phyloP scores from a whole-genome alignment of 1,284 basidiomycete species.

The Ceraceosorus bombacis region DNA sequence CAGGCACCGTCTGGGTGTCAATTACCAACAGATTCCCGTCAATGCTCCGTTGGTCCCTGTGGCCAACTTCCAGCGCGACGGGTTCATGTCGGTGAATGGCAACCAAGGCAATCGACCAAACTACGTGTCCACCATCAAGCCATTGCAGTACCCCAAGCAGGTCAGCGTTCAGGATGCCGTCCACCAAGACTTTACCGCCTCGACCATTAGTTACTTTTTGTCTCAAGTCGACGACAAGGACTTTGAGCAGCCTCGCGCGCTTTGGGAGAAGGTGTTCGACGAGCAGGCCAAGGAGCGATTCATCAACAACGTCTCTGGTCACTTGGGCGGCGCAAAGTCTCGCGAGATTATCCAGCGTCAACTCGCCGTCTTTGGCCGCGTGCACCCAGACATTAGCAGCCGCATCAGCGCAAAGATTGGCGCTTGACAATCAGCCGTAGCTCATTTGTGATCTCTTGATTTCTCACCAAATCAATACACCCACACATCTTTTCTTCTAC shows the following conservation, averaged over 20 bases:
- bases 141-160: slow-evolving; percentile 15
- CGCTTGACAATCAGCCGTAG: background rate
- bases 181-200: slow-evolving; percentile 7
- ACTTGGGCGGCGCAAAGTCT: slow-evolving; percentile 20
- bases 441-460: too few relatives aligned
- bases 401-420: slow-evolving; percentile 10
- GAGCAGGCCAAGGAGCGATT: slow-evolving; percentile 49
- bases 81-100: slow-evolving; percentile 46
- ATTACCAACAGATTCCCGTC: slow-evolving; percentile 34
- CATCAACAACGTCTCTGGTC: slow-evolving; percentile 29
- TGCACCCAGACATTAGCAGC: slow-evolving; percentile 13
- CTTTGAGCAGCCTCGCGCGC: slow-evolving; percentile 78
- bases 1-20: slow-evolving; percentile 58
- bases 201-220: slow-evolving; percentile 54
- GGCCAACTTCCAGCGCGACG: slow-evolving; percentile 67
- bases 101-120: slow-evolving; percentile 77
- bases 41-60: slow-evolving; percentile 48
- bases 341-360: slow-evolving; percentile 20
- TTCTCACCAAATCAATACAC: too few relatives aligned
- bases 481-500: too few relatives aligned
- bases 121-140: slow-evolving; percentile 66
- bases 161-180: slow-evolving; percentile 3
- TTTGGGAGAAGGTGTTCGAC: slow-evolving; percentile 71
- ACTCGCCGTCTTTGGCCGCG: slow-evolving; percentile 20
- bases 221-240: slow-evolving; percentile 61